Conservation (phyloP, 2,329 filamentous ascomycete genomes). For the Beauveria sp. region DNA sequence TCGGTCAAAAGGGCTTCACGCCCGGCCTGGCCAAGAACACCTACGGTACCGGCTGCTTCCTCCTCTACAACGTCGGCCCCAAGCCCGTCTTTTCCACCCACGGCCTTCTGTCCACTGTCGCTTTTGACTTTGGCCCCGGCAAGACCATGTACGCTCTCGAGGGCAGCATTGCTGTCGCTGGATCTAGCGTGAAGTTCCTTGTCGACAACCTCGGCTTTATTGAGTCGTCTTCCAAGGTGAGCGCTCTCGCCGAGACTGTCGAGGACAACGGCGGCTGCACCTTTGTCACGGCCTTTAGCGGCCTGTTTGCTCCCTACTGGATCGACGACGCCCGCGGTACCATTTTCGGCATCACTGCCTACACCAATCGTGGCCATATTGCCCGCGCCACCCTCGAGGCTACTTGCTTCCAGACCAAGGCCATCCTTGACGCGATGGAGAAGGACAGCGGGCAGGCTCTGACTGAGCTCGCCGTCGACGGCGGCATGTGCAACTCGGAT, state of each 20-base stretch:
- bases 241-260: constrained; percentile 39
- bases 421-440: constrained; percentile 74
- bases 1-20: constrained; percentile 71
- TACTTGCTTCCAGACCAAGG: constrained; percentile 77
- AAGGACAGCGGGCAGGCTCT: constrained; percentile 69
- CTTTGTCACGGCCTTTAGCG: constrained; percentile 74
- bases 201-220: constrained; percentile 52
- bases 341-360: constrained; percentile 70
- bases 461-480: constrained; percentile 70
- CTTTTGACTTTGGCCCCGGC: constrained; percentile 62
- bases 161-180: constrained; percentile 69
- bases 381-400: constrained; percentile 74
- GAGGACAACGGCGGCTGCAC: constrained; percentile 67
- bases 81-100: constrained; percentile 74
- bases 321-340: constrained; percentile 76
- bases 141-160: constrained; percentile 69
- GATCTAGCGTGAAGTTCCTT: constrained; percentile 66
- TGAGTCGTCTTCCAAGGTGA: constrained; percentile 37
- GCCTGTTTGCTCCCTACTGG: constrained; percentile 78
- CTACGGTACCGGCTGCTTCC: constrained; percentile 78
- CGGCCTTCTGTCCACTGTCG: constrained; percentile 69
- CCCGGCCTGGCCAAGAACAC: constrained; percentile 78
- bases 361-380: constrained; percentile 69
- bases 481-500: constrained; percentile 74
- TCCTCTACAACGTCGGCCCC: constrained; percentile 74